Percentiles rank a stretch among this genome's conserved stretches.
Evolutionary conservation across 345 rosid genomes (phyloP).

Genomic region (Raphanus raphanistrum): DNA sequence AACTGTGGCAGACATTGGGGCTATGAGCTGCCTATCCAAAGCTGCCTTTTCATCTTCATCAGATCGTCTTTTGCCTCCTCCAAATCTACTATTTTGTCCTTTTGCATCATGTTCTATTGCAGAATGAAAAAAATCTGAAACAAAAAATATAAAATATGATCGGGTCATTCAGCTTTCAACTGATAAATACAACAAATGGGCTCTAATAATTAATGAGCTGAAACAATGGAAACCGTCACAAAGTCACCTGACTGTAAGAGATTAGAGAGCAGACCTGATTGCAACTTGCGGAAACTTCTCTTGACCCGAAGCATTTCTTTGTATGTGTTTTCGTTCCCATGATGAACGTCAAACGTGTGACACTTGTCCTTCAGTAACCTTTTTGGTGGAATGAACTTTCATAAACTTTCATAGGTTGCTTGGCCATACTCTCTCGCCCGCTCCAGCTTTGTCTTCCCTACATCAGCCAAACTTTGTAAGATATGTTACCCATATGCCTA

Average conservation of each 20-base stretch:
- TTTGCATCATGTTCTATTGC: constrained; percentile 90
- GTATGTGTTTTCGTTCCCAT: constrained; percentile 95
- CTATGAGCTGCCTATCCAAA: constrained; percentile 69
- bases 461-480: no score
- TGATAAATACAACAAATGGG: background rate
- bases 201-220: background rate
- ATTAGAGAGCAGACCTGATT: no score
- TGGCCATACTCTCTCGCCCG: no score
- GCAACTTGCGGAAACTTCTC: constrained; percentile 89
- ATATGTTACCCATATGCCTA: no score
- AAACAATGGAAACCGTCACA: background rate
- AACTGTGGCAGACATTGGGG: constrained; percentile 41
- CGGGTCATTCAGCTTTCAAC: constrained; percentile 3
- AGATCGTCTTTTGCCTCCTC: constrained; percentile 77
- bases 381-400: constrained; percentile 84
- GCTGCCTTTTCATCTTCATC: constrained; percentile 86
- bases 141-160: background rate
- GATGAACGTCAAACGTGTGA: constrained; percentile 92
- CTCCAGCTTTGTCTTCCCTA: no score
- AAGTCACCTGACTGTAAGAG: background rate
- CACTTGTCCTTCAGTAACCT: constrained; percentile 40
- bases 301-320: constrained; percentile 88
- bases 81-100: constrained; percentile 60
- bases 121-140: no score
- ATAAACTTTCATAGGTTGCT: constrained; percentile 15